Evolutionary conservation across 208 protist species (phyloP), one percentile per base, ranked within the genome.

Genomic region (Acanthamoeba castellanii): DNA sequence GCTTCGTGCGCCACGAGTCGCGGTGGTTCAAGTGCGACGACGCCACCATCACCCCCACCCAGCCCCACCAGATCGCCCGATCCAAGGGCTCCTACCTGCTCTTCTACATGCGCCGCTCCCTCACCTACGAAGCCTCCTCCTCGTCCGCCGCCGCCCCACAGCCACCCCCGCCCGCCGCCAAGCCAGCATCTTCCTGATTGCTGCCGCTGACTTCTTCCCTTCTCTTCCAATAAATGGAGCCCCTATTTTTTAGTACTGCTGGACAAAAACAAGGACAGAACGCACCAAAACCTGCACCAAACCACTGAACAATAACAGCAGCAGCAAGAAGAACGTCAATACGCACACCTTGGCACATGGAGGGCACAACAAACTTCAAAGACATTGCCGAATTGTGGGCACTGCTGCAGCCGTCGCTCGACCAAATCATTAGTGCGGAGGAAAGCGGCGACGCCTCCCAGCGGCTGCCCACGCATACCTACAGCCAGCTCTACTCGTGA

Each of bases 21-120:
- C 14, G 81, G 47, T 92, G 87, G 87, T 92, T 76, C 87, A 92
- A 92, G 59, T 92, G 87, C 42, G 87, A 92, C 61, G 87, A 92
- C 64, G 50, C 87, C 16, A 88, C 81, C 81, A 88, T 88, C 81
- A 88, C 81, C 11, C 50, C 81, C 55, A 64, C 55, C 25, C 81
- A 55, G 47, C 50, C 81, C 16, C 50, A 66, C 11, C 81, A 88
- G 4, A 88, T 88, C 81, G 55, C 50, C 11, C 81, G 55, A 14
- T 55, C 81, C 81, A 88, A 64, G 81, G 81, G 68, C 34, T 76
- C 81, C 37, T 88, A 88, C 55, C 81, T 88, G 20, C 81, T 88
- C 42, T 88, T 88, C 55, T 88, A 88, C 81, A 30, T 88, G 16
- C 81, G 81, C 20, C 55, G 50, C 4, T 66, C 50, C 16, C 81